phyloP scores from a whole-genome alignment of 75 land plant genomes.

The Cryptomeria japonica region DNA sequence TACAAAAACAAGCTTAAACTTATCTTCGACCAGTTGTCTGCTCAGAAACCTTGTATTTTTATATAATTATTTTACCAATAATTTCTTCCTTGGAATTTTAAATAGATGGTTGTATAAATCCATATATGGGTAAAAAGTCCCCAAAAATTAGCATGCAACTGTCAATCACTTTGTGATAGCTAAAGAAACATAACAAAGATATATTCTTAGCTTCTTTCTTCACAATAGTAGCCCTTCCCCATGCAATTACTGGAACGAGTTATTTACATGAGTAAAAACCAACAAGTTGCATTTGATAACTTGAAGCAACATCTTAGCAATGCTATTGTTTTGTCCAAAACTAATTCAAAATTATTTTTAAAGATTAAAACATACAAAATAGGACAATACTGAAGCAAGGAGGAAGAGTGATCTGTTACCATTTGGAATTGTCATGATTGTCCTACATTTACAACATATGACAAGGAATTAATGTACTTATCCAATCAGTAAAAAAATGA shows the following conservation, averaged over 20 bases:
- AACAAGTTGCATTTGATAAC: not conserved
- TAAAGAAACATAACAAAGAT: not conserved
- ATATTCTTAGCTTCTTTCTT: not conserved
- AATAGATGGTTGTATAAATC: not conserved
- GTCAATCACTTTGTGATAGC: not conserved
- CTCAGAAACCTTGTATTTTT: not conserved
- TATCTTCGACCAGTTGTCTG: not conserved
- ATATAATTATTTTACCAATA: not conserved
- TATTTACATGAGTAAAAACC: not conserved
- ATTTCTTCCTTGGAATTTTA: constrained; percentile 1
- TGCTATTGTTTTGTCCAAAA: not conserved
- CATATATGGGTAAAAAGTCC: not conserved
- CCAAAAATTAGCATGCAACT: not conserved
- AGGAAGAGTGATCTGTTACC: not conserved
- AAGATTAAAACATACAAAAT: not conserved
- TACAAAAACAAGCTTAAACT: not conserved
- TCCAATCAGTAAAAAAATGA: not conserved
- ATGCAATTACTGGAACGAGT: not conserved
- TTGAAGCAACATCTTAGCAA: not conserved
- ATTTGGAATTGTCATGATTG: not conserved
- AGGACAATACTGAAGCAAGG: not conserved
- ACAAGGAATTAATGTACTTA: not conserved
- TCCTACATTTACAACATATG: not conserved
- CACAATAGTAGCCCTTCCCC: not conserved
- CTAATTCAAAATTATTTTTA: not conserved